Conservation (phyloP, 768 basidiomycete genomes). For the Chalciporus pseudorubinellus region DNA sequence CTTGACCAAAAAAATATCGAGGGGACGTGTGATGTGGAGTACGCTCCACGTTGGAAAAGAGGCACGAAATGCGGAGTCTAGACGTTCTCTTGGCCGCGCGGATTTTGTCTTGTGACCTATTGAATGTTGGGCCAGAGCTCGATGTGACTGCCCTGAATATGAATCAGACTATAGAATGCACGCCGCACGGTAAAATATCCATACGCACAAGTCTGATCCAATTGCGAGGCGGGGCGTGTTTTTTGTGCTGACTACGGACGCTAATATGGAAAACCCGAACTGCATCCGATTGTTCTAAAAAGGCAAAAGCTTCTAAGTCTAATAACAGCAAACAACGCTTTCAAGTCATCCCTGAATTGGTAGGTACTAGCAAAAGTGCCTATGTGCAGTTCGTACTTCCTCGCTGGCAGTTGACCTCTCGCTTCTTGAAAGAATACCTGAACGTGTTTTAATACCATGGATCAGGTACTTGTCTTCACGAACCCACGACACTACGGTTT, state of each 20-base stretch:
- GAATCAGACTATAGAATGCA: background rate
- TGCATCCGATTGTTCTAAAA: conserved; percentile 1
- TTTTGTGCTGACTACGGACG: background rate
- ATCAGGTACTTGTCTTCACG: conserved; percentile 21
- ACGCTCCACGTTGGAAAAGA: background rate
- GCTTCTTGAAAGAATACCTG: background rate
- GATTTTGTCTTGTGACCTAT: conserved; percentile 1
- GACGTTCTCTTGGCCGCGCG: conserved; percentile 6
- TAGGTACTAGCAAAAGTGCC: background rate
- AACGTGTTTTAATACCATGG: conserved; percentile 16
- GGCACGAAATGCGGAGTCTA: conserved; percentile 8
- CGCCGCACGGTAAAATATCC: background rate
- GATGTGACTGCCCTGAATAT: conserved; percentile 3
- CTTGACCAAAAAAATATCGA: conserved; percentile 6
- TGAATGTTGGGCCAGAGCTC: background rate
- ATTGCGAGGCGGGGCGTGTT: background rate
- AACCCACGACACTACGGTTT: background rate
- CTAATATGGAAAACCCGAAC: background rate
- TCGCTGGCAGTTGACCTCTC: background rate
- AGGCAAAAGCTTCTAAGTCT: conserved; percentile 24
- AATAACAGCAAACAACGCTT: conserved; percentile 30
- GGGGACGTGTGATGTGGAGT: background rate
- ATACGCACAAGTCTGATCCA: background rate
- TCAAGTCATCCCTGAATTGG: background rate
- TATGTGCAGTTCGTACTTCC: background rate